Conservation (phyloP, 352 stramenopile species). For the Blastocystis sp. region DNA sequence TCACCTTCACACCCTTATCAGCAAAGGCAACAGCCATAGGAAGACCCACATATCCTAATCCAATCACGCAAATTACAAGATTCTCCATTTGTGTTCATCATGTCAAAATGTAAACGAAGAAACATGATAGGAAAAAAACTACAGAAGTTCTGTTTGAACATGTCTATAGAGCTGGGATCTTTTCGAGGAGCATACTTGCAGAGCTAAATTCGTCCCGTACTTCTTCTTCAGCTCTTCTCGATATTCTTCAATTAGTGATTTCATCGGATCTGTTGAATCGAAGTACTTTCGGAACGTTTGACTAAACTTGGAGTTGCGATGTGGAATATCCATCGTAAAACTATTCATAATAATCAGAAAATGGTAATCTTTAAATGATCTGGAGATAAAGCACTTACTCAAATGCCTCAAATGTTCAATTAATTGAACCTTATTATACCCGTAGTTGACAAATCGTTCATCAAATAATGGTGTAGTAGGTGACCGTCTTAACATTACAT, state of each 20-base stretch:
- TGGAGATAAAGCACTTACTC: background rate
- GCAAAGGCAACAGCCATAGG: constrained; percentile 51
- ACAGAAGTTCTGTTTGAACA: background rate
- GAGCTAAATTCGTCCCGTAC: background rate
- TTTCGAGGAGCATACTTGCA: background rate
- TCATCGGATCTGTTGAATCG: background rate
- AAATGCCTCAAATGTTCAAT: constrained; percentile 59
- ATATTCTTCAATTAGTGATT: background rate
- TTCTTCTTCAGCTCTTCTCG: background rate
- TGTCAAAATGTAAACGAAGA: background rate
- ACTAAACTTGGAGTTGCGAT: constrained; percentile 21
- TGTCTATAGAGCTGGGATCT: background rate
- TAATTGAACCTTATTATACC: constrained; percentile 65
- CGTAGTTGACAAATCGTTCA: constrained; percentile 55
- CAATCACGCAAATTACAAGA: constrained; percentile 47
- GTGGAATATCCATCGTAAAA: constrained; percentile 43
- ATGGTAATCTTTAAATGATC: background rate
- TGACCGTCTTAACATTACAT: constrained; percentile 39
- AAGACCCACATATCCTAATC: constrained; percentile 52
- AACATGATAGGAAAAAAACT: background rate
- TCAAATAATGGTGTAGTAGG: constrained; percentile 52
- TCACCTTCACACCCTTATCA: constrained; percentile 52
- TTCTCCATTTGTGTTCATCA: background rate
- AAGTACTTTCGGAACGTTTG: background rate
- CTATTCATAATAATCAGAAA: constrained; percentile 23